Base-by-base conservation (phyloP, 1,284 basidiomycete genomes). In the Boletus sp. region DNA sequence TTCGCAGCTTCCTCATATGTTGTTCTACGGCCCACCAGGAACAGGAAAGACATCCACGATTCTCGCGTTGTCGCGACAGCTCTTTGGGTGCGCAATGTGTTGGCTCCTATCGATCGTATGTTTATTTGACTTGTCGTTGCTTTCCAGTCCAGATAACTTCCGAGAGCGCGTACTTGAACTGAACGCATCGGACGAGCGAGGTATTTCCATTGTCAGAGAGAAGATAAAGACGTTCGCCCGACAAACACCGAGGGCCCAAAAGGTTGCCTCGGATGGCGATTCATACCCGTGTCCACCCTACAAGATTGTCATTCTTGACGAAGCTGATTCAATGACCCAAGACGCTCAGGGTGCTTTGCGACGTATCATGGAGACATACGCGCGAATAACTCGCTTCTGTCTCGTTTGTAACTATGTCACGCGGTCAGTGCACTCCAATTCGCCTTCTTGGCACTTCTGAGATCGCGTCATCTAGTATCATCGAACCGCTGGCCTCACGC, bases 371-470 rank as follows among this genome's bases (percentile, higher is more conserved):
- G 97, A 99, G 77, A 96, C 89, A 39, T 96, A 99, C 70, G 94
- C 94, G 8, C 84, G 90, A 51, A 99, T 98, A 71, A 99, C 97
- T 37, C 84, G 97, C 6, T 99, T 99, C 78, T 99, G 97, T 76
- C 81, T 99, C 22, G 94, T 99, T 7, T 99, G 97, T 80, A 99
- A 99, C 79, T 99, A 99, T 74, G 97, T 99, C 31, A 99, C 97
- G 2, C 84, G 96, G 94, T 95, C 51, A 61, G 84, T 67, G 13
- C 20, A 37, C 47, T 31, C 36, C 24, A 31, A 37, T 46, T 45
- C 29, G 46, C 41, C 37, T 47, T 59, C 35, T 37, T 41, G 41
- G 43, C 49, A 11, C 27, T 20, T 51, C 51, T 67, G 39, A 67
- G 52, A 60, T 3, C 9, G 43, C 16, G 2, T 49, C 41, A 58